Conservation (phyloP, 495 filamentous ascomycete species). For the Thozetella sp. region DNA sequence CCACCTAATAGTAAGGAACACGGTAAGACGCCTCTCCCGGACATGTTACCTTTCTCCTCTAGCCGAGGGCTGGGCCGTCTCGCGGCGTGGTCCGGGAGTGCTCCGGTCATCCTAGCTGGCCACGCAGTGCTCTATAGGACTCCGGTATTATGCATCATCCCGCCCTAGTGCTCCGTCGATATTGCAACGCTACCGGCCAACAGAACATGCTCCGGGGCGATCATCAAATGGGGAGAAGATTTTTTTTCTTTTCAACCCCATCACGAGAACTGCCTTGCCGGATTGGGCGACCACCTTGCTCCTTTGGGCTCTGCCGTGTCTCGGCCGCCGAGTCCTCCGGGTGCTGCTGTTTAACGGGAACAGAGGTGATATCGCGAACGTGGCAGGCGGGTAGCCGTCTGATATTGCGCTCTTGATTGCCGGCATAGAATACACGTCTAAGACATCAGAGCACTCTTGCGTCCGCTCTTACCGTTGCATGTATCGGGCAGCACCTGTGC, state of each 20-base stretch:
- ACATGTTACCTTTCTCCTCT: neutral
- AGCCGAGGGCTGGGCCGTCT: neutral
- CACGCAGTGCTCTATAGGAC: neutral
- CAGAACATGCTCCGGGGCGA: neutral
- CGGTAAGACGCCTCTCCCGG: neutral
- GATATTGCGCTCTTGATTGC: neutral
- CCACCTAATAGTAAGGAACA: neutral
- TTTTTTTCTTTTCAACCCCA: neutral
- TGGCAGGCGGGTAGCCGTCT: neutral
- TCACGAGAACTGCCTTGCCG: neutral
- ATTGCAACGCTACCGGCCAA: slow-evolving; percentile 3
- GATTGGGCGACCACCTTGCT: neutral
- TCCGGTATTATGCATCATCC: neutral
- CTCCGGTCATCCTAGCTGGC: neutral
- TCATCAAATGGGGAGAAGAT: neutral
- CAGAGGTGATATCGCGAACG: neutral
- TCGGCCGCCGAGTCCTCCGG: neutral
- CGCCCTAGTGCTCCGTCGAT: neutral
- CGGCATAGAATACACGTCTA: too few species aligned
- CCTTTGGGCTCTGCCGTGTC: neutral
- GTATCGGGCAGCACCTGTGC: too few species aligned
- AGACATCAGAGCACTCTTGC: too few species aligned
- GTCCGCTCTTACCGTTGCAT: too few species aligned
- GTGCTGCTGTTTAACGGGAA: neutral
- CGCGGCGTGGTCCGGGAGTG: neutral